phyloP scores from a whole-genome alignment of 208 protist genomes.

The Lotmaria passim region DNA sequence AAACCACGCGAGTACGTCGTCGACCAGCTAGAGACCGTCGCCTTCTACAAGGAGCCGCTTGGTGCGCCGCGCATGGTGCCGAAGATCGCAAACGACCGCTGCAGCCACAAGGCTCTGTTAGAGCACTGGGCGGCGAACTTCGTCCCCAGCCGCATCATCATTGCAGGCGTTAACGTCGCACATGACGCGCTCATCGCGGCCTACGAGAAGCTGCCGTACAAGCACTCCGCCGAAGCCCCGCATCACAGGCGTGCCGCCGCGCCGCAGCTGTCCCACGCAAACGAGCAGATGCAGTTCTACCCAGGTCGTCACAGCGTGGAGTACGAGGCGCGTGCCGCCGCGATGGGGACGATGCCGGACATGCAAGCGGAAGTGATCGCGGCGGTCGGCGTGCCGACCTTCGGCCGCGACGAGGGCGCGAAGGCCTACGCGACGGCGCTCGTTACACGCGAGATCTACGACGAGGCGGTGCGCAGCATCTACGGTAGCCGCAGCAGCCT shows the following conservation, averaged over 20 bases:
- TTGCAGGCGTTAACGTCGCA: conserved; percentile 83
- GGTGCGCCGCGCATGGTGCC: conserved; percentile 77
- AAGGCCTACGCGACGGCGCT: conserved; percentile 66
- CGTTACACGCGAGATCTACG: conserved; percentile 72
- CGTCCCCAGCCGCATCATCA: conserved; percentile 64
- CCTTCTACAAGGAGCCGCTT: conserved; percentile 91
- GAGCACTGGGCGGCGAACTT: conserved; percentile 79
- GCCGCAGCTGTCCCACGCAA: conserved; percentile 47
- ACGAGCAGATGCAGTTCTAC: conserved; percentile 83
- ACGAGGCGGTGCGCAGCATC: conserved; percentile 37
- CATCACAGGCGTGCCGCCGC: conserved; percentile 56
- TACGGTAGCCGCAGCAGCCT: conserved; percentile 25
- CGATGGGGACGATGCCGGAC: conserved; percentile 85
- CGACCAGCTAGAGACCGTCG: conserved; percentile 82
- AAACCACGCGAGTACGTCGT: conserved; percentile 74
- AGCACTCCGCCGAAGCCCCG: conserved; percentile 72
- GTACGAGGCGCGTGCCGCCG: conserved; percentile 70
- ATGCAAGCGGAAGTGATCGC: conserved; percentile 81
- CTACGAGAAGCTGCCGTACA: conserved; percentile 77
- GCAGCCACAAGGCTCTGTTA: conserved; percentile 71
- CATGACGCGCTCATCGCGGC: conserved; percentile 83
- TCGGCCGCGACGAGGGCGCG: conserved; percentile 60
- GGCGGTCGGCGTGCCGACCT: conserved; percentile 65
- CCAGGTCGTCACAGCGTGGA: conserved; percentile 55
- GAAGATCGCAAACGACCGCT: conserved; percentile 72